These are phyloP conservation scores for Gentiana straminea DNA, from an alignment of 257 asterid species.

Conservation along the genomic window DNA sequence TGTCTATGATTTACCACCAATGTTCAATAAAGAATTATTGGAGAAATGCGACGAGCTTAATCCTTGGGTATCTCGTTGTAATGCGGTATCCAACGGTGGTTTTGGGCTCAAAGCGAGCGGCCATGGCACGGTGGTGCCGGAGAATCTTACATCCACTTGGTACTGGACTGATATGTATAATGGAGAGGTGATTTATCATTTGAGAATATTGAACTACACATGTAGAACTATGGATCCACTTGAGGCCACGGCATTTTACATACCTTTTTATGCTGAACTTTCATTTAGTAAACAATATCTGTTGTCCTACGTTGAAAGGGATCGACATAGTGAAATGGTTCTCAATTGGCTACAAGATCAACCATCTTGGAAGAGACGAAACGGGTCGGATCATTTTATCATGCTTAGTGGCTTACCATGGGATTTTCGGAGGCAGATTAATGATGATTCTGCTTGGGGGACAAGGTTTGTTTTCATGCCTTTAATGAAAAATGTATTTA, in stretches of 20 bases:
- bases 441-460: slow-evolving; percentile 46
- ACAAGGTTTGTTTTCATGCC: slow-evolving; percentile 63
- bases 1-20: slow-evolving; percentile 48
- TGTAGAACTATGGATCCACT: slow-evolving; percentile 34
- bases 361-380: slow-evolving; percentile 35
- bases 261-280: slow-evolving; percentile 58
- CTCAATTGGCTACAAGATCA: slow-evolving; percentile 51
- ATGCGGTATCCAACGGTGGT: too few species aligned
- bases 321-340: slow-evolving; percentile 38
- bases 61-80: too few species aligned
- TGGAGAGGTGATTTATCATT: background rate
- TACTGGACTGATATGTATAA: too few species aligned
- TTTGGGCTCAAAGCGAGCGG: too few species aligned
- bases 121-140: too few species aligned
- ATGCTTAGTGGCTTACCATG: slow-evolving; percentile 63
- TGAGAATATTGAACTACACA: slow-evolving; percentile 35
- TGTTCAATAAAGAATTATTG: slow-evolving; percentile 1
- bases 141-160: too few species aligned
- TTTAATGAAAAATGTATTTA: slow-evolving; percentile 42
- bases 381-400: slow-evolving; percentile 77
- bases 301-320: slow-evolving; percentile 44
- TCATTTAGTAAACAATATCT: slow-evolving; percentile 58
- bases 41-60: too few species aligned
- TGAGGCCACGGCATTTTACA: too few species aligned
- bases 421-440: slow-evolving; percentile 75